Evolutionary conservation across 225 moss, liverwort and hornwort genomes (phyloP), one percentile per base, ranked within the genome.

Genomic region (Lunularia cruciata): DNA sequence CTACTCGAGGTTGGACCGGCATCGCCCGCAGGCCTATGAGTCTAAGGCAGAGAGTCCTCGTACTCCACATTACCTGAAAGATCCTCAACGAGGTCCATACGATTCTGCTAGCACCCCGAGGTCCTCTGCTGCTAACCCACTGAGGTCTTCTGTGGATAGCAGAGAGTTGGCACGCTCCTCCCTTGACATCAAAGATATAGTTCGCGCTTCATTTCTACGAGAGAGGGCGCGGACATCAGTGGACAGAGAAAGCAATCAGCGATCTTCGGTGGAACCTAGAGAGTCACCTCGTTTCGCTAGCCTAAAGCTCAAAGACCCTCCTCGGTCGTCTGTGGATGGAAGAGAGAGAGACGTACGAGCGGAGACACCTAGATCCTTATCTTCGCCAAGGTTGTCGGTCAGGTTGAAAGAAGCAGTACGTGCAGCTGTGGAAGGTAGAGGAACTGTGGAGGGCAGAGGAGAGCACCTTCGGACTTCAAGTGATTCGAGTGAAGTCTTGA

Each of bases 331-430:
- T 0, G 67, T 80, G 13, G 75, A 80, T 57, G 75, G 72, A 10
- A 33, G 69, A n/a, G 46, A 23, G 35, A 49, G 72, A 16, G 56
- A 40, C 12, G 68, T 10, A n/a, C 39, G 40, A 9, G 47, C 53
- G 23, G 73, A 77, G 47, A 69, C 49, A 5, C 69, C 69, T 3
- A 56, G 69, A 57, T 71, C 71, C 9, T 47, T 66, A 35, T 77
- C 77, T 57, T 82, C 81, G 4, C 81, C 81, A 7, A 48, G 81
- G 46, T 57, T 82, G 47, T 77, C 81, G 0, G 69, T 77, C 52
- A 60, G 77, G 47, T 60, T 77, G 55, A 77, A 65, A 54, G 77
- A 82, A 42, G 81, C 74, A 15, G 81, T 77, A 39, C 77, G 81
- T 26, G 74, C 81, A 36, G 81, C 74, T 12, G 76, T 77, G 0